Conservation (phyloP, 2,329 filamentous ascomycete genomes). For the Sporothrix curviconia region DNA sequence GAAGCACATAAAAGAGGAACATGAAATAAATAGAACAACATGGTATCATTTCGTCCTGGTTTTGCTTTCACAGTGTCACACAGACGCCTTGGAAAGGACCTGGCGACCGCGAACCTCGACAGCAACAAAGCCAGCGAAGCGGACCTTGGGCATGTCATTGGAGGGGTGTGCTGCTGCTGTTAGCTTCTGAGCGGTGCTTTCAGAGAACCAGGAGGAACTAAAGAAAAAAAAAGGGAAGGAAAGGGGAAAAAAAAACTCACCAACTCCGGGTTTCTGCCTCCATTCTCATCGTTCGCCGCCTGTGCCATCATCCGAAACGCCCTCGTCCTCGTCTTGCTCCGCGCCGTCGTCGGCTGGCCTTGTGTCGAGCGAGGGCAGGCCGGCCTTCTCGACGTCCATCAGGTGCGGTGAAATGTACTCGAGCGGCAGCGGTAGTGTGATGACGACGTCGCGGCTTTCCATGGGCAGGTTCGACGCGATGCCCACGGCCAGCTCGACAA, state of each 20-base stretch:
- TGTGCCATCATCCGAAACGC: slow-evolving; percentile 30
- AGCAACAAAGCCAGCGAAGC: slow-evolving; percentile 68
- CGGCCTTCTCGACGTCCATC: slow-evolving; percentile 80
- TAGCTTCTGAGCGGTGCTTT: neutral
- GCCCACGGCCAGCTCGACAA: slow-evolving; percentile 81
- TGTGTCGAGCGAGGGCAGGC: slow-evolving; percentile 54
- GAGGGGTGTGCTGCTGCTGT: slow-evolving; percentile 25
- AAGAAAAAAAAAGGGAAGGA: no score
- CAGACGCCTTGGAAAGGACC: slow-evolving; percentile 68
- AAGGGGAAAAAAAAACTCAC: slow-evolving; percentile 12
- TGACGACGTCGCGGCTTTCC: slow-evolving; percentile 83
- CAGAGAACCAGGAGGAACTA: neutral
- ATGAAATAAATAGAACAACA: slow-evolving; percentile 1
- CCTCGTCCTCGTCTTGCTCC: slow-evolving; percentile 30
- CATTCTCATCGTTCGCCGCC: slow-evolving; percentile 34
- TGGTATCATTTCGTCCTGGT: slow-evolving; percentile 5
- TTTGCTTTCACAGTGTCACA: slow-evolving; percentile 51
- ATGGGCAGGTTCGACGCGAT: slow-evolving; percentile 81
- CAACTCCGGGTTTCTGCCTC: slow-evolving; percentile 27
- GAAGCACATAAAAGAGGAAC: neutral
- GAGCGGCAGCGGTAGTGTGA: slow-evolving; percentile 78
- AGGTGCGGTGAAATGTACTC: slow-evolving; percentile 60
- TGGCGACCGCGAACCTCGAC: slow-evolving; percentile 71
- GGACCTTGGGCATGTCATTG: slow-evolving; percentile 52
- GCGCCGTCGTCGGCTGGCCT: slow-evolving; percentile 32